Evolutionary conservation across 495 filamentous ascomycete species (phyloP), one percentile per base, ranked within the genome.

Genomic region (Lasiosphaeris hirsuta): DNA sequence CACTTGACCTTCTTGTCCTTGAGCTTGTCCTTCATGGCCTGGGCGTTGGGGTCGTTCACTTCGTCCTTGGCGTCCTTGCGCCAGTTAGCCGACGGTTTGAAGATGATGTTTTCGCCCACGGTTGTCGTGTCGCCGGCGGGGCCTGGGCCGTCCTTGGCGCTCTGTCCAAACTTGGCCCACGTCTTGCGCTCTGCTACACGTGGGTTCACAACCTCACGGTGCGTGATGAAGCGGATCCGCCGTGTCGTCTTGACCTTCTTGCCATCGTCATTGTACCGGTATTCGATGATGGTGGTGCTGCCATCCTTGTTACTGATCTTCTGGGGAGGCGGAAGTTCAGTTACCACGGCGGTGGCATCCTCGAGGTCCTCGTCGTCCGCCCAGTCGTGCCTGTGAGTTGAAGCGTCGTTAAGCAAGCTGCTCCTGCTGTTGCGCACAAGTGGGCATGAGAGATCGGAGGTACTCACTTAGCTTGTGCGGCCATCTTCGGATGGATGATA

Each of bases 1-100:
- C 94, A 98, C 82, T 97, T 97, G 77, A 98, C 95, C 82, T 96
- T 96, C 84, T 96, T 96, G 76, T 96, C 90, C 85, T 93, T 96
- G 57, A 97, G 81, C 81, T 90, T 84, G 63, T 91, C 90, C 80
- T 92, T 94, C 79, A 96, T 86, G 65, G 81, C 82, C 67, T 83
- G 84, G 54, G 84, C 84, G 79, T 90, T 89, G 76, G 88, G 84
- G 58, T 85, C 86, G 58, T 81, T 78, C 65, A 78, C 74, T 72
- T 92, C 90, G 73, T 93, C 89, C 77, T 89, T 89, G 52, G 86
- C 86, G 61, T 90, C 88, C 64, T 86, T 85, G 77, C 90, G 91
- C 90, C 90, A 97, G 80, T 92, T 94, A 49, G 87, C 81, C 69
- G 82, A 86, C 14, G 93, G 93, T 36, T 87, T 79, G 86, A 98